Base-by-base conservation (phyloP, 1,284 basidiomycete species). In the Mycosarcoma maydis region DNA sequence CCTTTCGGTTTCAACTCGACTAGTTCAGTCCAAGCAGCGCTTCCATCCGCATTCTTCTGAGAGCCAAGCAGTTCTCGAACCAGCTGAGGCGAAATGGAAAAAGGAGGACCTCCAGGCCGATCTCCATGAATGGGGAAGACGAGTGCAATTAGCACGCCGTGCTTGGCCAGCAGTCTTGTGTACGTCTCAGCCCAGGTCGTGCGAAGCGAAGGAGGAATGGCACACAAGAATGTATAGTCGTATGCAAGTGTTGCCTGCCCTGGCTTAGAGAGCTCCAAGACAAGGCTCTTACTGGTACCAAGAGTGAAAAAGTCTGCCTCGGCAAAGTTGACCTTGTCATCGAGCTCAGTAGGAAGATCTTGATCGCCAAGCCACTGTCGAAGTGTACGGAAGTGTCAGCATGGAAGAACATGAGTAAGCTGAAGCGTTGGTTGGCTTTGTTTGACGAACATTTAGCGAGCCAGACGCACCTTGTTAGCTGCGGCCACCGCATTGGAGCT, bases 141-240 rank as follows among this genome's bases (percentile, higher is more conserved):
- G 20, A 74, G 47, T 14, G 66, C 55, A 37, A 76, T 61, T 6
- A 76, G 62, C 6, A 70, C 22, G 3, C 47, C 74, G 11, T 58
- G 66, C 41, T 65, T 67, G 19, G 50, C 51, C 41, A 66, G 9
- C n/a, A 70, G 39, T 4, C 68, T 52, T 2, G 74, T 68, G 52
- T 76, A 73, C 4, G 72, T 72, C 51, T 73, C 53, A 3, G 69
- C 72, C 74, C 74, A 76, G 4, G 29, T 29, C 3, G 52, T 19
- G 6, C 72, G 54, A 11, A 72, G 60, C 13, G 58, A 37, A 11
- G 74, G 74, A 3, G 69, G 74, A 17, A 76, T 56, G 14, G 74
- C 74, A 36, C 74, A 76, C 23, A 76, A 48, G 54, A 76, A 76
- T 4, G 74, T 76, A 44, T 76, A 76, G 41, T 76, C 74, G 51